Evolutionary conservation across 805 yeast species (phyloP).

Genomic region (Kuraishia hungarica): DNA sequence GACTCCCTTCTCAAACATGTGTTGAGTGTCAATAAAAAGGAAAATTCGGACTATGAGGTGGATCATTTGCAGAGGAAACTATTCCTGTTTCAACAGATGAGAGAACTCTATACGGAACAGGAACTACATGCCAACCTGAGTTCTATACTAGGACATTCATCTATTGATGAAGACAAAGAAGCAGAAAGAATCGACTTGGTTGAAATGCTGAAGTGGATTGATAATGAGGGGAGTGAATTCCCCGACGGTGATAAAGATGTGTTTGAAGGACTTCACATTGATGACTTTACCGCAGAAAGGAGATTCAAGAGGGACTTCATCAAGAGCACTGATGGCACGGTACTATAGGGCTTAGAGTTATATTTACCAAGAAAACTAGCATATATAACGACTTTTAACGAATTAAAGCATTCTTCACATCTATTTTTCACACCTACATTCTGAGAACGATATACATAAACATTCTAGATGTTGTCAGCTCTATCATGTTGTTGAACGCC

Average conservation of each 20-base stretch:
- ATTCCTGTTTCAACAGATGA: background rate
- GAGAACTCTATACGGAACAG: background rate
- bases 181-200: background rate
- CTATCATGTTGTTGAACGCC: background rate
- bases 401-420: background rate
- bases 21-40: background rate
- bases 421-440: background rate
- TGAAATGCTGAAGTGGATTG: conserved; percentile 2
- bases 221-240: background rate
- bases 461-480: background rate
- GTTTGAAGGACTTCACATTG: conserved; percentile 12
- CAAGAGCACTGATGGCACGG: background rate
- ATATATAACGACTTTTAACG: background rate
- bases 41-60: background rate
- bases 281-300: conserved; percentile 11
- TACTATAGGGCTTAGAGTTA: background rate
- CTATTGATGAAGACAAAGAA: background rate
- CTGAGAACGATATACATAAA: too few relatives aligned
- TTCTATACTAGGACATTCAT: background rate
- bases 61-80: background rate
- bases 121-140: background rate
- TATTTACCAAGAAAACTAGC: background rate
- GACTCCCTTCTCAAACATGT: background rate
- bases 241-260: conserved; percentile 7
- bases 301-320: background rate